Evolutionary conservation across 2,329 filamentous ascomycete genomes (phyloP).

Genomic region (Botrytis byssoidea): DNA sequence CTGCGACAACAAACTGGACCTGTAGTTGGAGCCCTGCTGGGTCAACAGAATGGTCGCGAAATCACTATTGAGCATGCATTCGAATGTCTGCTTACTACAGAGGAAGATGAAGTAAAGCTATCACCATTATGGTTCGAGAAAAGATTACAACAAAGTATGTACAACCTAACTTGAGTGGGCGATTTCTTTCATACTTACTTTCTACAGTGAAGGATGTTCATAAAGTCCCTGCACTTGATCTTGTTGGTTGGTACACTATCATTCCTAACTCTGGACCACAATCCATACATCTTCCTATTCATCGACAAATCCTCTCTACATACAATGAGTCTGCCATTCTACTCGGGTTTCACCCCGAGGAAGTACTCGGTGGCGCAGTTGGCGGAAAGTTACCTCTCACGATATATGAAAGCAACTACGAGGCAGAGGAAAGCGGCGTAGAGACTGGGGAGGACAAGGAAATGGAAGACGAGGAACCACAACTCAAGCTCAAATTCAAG

Average conservation of each 20-base stretch:
- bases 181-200: not conserved
- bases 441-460: slow-evolving; percentile 64
- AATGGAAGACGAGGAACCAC: slow-evolving; percentile 63
- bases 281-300: slow-evolving; percentile 65
- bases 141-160: slow-evolving; percentile 80
- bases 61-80: slow-evolving; percentile 93
- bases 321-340: slow-evolving; percentile 84
- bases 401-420: slow-evolving; percentile 82
- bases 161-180: not conserved
- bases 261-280: slow-evolving; percentile 71
- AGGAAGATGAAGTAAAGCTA: slow-evolving; percentile 59
- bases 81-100: slow-evolving; percentile 60
- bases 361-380: slow-evolving; percentile 52
- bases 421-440: slow-evolving; percentile 58
- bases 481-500: slow-evolving; percentile 69
- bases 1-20: slow-evolving; percentile 73
- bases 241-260: slow-evolving; percentile 91
- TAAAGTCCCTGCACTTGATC: slow-evolving; percentile 75
- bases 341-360: slow-evolving; percentile 77
- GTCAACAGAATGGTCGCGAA: slow-evolving; percentile 85
- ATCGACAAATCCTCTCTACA: slow-evolving; percentile 69
- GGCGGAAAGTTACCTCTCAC: slow-evolving; percentile 85
- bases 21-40: slow-evolving; percentile 82
- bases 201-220: slow-evolving; percentile 79
- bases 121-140: slow-evolving; percentile 71